A percentile compares a stretch with the other conserved stretches of the same genome.
phyloP scores from a whole-genome alignment of 106 monocot species.

The Acanthochlamys bracteata region DNA sequence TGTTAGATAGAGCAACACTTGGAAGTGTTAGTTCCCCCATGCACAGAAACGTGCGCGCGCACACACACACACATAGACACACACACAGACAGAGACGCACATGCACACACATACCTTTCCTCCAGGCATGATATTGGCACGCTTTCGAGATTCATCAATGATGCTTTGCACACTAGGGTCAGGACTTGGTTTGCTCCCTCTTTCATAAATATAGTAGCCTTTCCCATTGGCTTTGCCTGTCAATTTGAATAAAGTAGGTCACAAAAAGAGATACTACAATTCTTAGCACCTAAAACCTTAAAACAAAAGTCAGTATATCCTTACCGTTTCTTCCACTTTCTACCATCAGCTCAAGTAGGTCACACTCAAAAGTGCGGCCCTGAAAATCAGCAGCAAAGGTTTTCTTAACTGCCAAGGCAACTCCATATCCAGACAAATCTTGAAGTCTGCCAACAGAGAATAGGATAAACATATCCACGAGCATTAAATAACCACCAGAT shows the following conservation, averaged over 20 bases:
- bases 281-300: background rate
- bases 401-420: constrained; percentile 70
- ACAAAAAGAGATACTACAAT: no score
- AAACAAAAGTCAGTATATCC: background rate
- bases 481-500: no score
- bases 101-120: constrained; percentile 57
- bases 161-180: constrained; percentile 57
- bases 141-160: constrained; percentile 67
- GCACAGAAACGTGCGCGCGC: background rate
- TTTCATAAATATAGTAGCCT: constrained; percentile 85
- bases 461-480: background rate
- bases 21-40: no score
- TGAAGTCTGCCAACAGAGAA: constrained; percentile 40
- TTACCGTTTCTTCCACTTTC: constrained; percentile 67
- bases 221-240: constrained; percentile 89
- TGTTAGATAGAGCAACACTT: background rate
- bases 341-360: constrained; percentile 57
- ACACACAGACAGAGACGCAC: background rate
- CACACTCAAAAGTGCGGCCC: constrained; percentile 48
- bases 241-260: constrained; percentile 7
- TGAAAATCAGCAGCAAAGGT: constrained; percentile 52
- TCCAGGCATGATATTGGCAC: constrained; percentile 40
- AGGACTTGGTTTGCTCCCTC: constrained; percentile 86
- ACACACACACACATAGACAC: background rate
- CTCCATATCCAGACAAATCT: constrained; percentile 93